phyloP scores from a whole-genome alignment of 2,329 filamentous ascomycete species.

The Colletotrichum magnum region DNA sequence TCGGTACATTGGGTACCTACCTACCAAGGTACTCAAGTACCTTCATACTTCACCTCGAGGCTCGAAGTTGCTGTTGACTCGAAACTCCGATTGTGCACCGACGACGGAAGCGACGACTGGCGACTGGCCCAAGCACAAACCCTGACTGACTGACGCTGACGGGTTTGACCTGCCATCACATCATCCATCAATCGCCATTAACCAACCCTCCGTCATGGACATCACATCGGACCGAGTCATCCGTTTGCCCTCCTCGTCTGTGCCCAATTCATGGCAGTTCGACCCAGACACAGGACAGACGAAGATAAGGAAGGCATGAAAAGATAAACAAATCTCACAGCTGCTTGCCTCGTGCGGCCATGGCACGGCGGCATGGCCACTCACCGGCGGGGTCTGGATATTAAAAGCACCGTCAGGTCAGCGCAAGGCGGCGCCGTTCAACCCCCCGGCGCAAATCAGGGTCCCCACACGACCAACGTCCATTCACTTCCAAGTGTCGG shows the following conservation, averaged over 20 bases:
- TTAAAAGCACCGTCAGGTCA: conserved; percentile 26
- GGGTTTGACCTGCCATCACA: conserved; percentile 13
- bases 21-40: no score
- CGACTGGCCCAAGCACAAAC: not conserved
- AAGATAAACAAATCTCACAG: conserved; percentile 10
- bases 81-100: conserved; percentile 20
- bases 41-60: no score
- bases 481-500: conserved; percentile 5
- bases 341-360: not conserved
- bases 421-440: conserved; percentile 17
- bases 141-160: not conserved
- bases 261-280: not conserved
- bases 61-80: not conserved
- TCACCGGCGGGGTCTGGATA: conserved; percentile 17
- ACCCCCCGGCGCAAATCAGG: conserved; percentile 39
- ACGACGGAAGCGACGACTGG: not conserved
- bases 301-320: conserved; percentile 25
- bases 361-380: conserved; percentile 16
- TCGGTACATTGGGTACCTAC: no score
- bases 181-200: not conserved
- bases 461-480: conserved; percentile 22
- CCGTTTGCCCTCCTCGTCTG: not conserved
- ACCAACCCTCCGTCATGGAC: no score
- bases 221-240: conserved; percentile 29
- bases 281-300: not conserved